Conservation (phyloP, 2,329 filamentous ascomycete genomes). For the Penicillium sp. region DNA sequence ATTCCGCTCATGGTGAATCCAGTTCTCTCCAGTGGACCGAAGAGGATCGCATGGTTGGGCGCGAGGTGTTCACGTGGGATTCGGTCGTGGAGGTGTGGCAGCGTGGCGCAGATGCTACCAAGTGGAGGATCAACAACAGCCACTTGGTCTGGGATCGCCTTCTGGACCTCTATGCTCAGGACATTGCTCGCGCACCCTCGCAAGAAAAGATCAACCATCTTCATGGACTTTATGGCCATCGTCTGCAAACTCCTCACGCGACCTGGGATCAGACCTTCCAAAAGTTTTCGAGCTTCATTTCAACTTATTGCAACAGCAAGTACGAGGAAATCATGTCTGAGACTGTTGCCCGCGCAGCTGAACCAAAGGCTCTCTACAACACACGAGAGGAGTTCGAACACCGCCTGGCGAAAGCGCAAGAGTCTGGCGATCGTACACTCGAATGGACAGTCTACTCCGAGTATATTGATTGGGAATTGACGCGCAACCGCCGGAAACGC, state of each 20-base stretch:
- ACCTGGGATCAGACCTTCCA: constrained; percentile 54
- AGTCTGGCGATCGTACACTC: constrained; percentile 44
- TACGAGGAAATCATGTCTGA: constrained; percentile 54
- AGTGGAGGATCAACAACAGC: constrained; percentile 54
- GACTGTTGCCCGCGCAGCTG: constrained; percentile 43
- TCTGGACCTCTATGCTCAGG: constrained; percentile 47
- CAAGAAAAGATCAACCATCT: constrained; percentile 44
- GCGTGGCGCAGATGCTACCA: constrained; percentile 49
- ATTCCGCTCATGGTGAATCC: constrained; percentile 41
- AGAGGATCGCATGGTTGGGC: constrained; percentile 50
- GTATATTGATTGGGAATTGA: constrained; percentile 80
- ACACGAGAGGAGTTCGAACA: constrained; percentile 49
- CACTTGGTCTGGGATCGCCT: constrained; percentile 55
- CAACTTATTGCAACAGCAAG: constrained; percentile 44
- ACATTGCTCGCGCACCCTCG: constrained; percentile 42
- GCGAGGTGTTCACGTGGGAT: constrained; percentile 52
- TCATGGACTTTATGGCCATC: constrained; percentile 45
- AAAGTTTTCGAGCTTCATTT: constrained; percentile 52
- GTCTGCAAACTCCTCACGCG: constrained; percentile 51
- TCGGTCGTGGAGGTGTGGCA: constrained; percentile 49
- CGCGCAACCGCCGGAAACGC: constrained; percentile 49
- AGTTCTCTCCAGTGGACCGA: constrained; percentile 40
- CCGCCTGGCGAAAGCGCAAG: constrained; percentile 44
- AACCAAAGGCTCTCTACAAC: constrained; percentile 47
- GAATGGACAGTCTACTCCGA: constrained; percentile 50